Conservation (phyloP, 140 eudicot species). For the Senecio squalidus region DNA sequence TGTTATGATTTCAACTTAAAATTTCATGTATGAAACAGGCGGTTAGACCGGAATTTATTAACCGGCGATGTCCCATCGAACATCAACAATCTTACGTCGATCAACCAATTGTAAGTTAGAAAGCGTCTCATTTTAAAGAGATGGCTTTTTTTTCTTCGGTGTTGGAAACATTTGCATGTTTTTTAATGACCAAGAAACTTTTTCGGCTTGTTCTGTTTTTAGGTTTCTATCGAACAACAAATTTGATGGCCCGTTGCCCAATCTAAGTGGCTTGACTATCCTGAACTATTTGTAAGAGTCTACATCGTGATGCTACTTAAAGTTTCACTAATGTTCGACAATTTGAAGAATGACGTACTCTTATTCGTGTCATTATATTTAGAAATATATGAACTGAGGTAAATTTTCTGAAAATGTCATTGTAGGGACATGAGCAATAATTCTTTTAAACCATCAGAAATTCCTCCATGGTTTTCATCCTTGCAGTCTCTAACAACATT, state of each 20-base stretch:
- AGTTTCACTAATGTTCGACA: conserved; percentile 1
- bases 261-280: conserved; percentile 65
- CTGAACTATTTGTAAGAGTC: conserved; percentile 75
- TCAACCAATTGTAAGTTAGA: conserved; percentile 62
- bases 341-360: not conserved
- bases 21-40: conserved; percentile 34
- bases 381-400: not conserved
- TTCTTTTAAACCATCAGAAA: conserved; percentile 36
- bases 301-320: not conserved
- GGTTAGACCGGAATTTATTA: conserved; percentile 68
- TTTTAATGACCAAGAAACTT: conserved; percentile 3
- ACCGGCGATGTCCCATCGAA: conserved; percentile 65
- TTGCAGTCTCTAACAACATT: conserved; percentile 58
- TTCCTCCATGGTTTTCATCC: conserved; percentile 58
- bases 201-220: not conserved
- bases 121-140: not conserved
- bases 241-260: conserved; percentile 62
- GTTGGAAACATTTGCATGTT: not conserved
- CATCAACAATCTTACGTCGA: conserved; percentile 57
- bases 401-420: not conserved
- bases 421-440: conserved; percentile 78
- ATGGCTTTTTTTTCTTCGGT: not conserved
- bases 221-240: conserved; percentile 78
- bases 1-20: not conserved
- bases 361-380: not conserved